These are phyloP conservation scores for Teunomyces barrocoloradensis DNA, from an alignment of 805 yeast genomes.

Conservation along the genomic window DNA sequence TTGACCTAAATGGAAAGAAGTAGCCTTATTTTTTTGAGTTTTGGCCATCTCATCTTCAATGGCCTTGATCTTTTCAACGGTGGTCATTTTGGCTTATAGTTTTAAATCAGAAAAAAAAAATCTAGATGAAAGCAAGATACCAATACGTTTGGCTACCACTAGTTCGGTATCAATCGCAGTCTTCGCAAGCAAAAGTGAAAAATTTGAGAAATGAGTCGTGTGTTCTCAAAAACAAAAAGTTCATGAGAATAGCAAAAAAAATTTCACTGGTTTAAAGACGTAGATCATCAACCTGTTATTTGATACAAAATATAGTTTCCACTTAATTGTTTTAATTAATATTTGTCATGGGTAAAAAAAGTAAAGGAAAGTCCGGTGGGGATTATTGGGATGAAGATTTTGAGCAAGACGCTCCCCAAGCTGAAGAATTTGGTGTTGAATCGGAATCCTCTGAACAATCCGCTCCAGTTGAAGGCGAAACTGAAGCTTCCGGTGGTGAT, in stretches of 20 bases:
- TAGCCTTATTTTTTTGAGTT: constrained; percentile 97
- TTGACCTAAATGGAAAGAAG: constrained; percentile 96
- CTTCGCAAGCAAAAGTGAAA: constrained; percentile 2
- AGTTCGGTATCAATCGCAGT: not conserved
- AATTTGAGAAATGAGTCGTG: constrained; percentile 16
- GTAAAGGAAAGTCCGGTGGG: constrained; percentile 62
- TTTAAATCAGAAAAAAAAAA: not conserved
- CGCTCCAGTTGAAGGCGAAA: constrained; percentile 16
- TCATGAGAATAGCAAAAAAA: constrained; percentile 10
- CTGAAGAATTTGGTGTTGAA: constrained; percentile 33
- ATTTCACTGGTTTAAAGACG: constrained; percentile 9
- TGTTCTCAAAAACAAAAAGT: constrained; percentile 6
- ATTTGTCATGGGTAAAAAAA: constrained; percentile 52
- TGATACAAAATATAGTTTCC: not conserved
- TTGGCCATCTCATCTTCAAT: constrained; percentile 97
- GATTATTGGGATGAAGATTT: constrained; percentile 78
- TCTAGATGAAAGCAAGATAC: too few species aligned
- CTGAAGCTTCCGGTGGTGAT: constrained; percentile 37
- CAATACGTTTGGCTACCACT: not conserved
- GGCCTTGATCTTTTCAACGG: constrained; percentile 66
- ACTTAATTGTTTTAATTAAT: not conserved
- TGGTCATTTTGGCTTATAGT: constrained; percentile 32
- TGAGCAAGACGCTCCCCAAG: constrained; percentile 37
- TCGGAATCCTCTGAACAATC: constrained; percentile 18
- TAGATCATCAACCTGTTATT: not conserved